Evolutionary conservation across 2,329 filamentous ascomycete species (phyloP), one percentile per base, ranked within the genome.

Genomic region (Arthrobotrys conoides): DNA sequence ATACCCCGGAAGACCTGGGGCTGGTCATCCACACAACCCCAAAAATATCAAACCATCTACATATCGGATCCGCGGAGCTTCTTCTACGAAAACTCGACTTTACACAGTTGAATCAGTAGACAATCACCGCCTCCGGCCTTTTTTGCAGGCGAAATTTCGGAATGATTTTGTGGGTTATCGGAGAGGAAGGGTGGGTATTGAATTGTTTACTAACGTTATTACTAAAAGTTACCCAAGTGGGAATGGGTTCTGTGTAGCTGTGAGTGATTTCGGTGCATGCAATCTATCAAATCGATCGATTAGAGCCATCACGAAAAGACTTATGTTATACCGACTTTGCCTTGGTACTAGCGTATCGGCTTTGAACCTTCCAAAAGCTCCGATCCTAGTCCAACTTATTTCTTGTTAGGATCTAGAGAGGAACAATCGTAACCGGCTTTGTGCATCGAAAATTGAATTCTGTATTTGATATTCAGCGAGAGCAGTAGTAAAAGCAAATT

Each of bases 1-100:
- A 44, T 51, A 76, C 72, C 72, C 72, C 66, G 41, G 72, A 66
- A 69, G 72, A 76, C 66, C 72, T 49, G 72, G 72, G 72, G 72
- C 66, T 66, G 49, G 72, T 65, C 72, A 70, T 70, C 72, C 72
- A 76, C 72, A 76, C 72, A 70, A 65, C 48, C 49, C 30, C 59
- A 38, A 66, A 66, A 70, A 68, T 61, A 44, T 18, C 38, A 46
- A 36, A 63, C 44, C 22, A 57, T 64, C 18, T 22, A 71, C 44
- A 64, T 20, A 46, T 46, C 55, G 20, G 68, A 46, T 30, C 41
- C 36, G n/a, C n/a, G n/a, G n/a, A n/a, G n/a, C n/a, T 49, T 20
- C 27, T 18, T 65, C 20, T 2, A 55, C 30, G 9, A 22, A 55
- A 55, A 57, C 41, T 22, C 16, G 16, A 51, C 3, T 46, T 30